Percentiles rank a stretch among this genome's conserved stretches.
Evolutionary conservation across 306 rosid species (phyloP).

Genomic region (Sesbania bispinosa): DNA sequence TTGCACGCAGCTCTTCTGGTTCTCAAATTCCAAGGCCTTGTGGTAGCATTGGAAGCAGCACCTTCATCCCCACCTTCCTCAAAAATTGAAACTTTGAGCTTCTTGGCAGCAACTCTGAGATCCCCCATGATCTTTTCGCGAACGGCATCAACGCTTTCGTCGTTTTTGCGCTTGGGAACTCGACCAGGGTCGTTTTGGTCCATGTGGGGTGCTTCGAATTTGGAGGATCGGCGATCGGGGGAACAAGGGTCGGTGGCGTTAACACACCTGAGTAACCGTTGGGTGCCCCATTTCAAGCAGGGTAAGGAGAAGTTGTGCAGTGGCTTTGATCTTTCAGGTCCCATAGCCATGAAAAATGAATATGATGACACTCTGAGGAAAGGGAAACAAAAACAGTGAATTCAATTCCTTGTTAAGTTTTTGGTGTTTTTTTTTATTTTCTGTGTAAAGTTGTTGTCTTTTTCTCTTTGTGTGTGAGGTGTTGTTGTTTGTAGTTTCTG

Average conservation of each 20-base stretch:
- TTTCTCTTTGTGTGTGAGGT: no score
- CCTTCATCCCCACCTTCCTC: background rate
- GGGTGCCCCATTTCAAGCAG: slow-evolving; percentile 59
- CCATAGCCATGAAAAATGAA: slow-evolving; percentile 26
- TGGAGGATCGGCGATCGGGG: slow-evolving; percentile 28
- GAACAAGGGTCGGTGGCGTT: slow-evolving; percentile 25
- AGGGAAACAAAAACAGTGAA: background rate
- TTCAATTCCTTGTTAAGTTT: background rate
- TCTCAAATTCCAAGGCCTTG: slow-evolving; percentile 60
- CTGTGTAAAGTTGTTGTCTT: background rate
- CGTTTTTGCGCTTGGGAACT: slow-evolving; percentile 22
- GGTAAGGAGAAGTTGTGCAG: slow-evolving; percentile 64
- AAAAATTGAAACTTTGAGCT: slow-evolving; percentile 35
- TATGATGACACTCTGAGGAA: background rate
- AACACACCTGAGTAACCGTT: slow-evolving; percentile 45
- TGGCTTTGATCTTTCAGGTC: slow-evolving; percentile 50
- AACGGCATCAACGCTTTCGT: slow-evolving; percentile 18
- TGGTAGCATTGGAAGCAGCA: background rate
- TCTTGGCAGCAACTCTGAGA: slow-evolving; percentile 36
- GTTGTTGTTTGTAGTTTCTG: background rate
- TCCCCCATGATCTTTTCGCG: slow-evolving; percentile 33
- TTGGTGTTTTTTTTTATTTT: background rate
- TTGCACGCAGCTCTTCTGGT: slow-evolving; percentile 57
- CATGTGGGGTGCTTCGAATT: background rate
- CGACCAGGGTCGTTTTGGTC: slow-evolving; percentile 7